Base-by-base conservation (phyloP, 2,329 filamentous ascomycete species). In the Aspergillus sp. region DNA sequence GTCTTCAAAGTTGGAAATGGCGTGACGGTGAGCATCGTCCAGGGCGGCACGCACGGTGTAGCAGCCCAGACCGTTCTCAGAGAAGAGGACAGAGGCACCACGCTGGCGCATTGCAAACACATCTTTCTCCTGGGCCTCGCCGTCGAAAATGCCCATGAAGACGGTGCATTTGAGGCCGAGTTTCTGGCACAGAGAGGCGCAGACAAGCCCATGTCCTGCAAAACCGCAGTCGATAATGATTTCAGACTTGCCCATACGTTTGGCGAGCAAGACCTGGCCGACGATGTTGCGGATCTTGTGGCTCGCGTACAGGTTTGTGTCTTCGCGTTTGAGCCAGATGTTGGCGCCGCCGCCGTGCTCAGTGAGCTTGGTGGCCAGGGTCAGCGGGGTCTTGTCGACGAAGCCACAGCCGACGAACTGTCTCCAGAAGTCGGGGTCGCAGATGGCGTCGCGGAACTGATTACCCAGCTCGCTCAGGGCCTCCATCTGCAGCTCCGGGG, bases 201-300 rank as follows among this genome's bases (percentile, higher is more conserved):
- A 95, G 2, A 89, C 89, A 13, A 96, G 88, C 63, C 91, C 89
- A 60, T 96, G 89, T 64, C 96, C 88, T 15, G 89, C 91, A 28
- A 88, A 88, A 40, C 89, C 91, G 11, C 89, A 96, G 66, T 96
- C 91, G 29, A 91, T 89, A 48, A 96, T 95, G 50, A 96, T 95
- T 57, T 86, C 82, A 1, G 80, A 94, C 72, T 98, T 96, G 25
- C 89, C 89, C 25, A 98, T 66, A 38, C 86, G 73, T 46, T 74
- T 74, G 0, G 91, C 91, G n/a, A 98, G 67, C 6, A 98, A 72
- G 29, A 94, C 76, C 59, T 96, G 91, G 1, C 91, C 91, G 1
- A 96, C 69, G 0, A 89, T 88, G 50, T 96, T 96, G 69, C 96
- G 96, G 69, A 96, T 95, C 73, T 96, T 96, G 71, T 96, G 89